Conservation (phyloP, 805 yeast species). For the Yamadazyma endophytica region DNA sequence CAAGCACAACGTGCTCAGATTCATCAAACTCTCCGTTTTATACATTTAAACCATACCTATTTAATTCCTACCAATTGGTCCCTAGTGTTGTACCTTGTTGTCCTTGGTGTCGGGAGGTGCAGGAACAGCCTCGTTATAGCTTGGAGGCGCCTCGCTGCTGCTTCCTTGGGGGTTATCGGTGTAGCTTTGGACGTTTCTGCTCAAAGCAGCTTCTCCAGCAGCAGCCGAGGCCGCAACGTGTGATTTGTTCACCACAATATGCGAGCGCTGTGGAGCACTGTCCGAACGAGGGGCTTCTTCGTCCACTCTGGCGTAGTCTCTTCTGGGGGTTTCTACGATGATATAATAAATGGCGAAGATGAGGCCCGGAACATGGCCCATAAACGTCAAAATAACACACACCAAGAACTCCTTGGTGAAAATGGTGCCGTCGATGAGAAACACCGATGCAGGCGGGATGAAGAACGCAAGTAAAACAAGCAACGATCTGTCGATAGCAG, state of each 20-base stretch:
- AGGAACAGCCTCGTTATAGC: conserved; percentile 8
- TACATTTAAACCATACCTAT: not conserved
- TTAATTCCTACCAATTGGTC: not conserved
- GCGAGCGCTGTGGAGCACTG: too few relatives aligned
- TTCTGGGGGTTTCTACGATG: conserved; percentile 14
- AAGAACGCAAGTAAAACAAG: conserved; percentile 28
- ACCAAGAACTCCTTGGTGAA: conserved; percentile 32
- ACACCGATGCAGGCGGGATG: conserved; percentile 38
- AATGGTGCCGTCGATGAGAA: conserved; percentile 24
- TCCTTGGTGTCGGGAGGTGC: conserved; percentile 14
- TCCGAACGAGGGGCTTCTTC: conserved; percentile 13
- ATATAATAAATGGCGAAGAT: conserved; percentile 28
- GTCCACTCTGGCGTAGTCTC: conserved; percentile 17
- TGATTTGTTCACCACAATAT: too few relatives aligned
- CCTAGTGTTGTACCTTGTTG: conserved; percentile 30
- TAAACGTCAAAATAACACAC: conserved; percentile 24
- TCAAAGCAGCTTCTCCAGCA: conserved; percentile 1
- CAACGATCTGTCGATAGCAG: conserved; percentile 17
- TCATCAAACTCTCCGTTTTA: too few relatives aligned
- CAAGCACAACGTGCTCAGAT: too few relatives aligned
- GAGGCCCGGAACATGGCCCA: conserved; percentile 32
- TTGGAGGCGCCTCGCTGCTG: conserved; percentile 10
- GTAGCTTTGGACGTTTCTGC: conserved; percentile 2
- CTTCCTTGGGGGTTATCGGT: conserved; percentile 1
- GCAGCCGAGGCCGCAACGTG: conserved; percentile 5